A percentile compares a stretch with the other conserved stretches of the same genome.
Evolutionary conservation across 2,329 filamentous ascomycete species (phyloP).

Genomic region (Stachybotrys elegans): DNA sequence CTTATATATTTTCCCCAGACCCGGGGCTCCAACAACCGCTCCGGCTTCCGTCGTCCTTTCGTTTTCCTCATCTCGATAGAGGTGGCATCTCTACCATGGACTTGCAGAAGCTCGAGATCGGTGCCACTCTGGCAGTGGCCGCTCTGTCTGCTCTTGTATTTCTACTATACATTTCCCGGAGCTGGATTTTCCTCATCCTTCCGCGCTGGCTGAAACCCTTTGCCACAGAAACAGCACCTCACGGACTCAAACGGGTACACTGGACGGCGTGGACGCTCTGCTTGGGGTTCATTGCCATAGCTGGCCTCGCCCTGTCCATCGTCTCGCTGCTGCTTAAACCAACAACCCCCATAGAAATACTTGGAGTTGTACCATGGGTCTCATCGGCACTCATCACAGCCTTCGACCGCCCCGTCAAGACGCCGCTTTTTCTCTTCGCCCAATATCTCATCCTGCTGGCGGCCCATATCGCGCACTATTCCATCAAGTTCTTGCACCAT

Average conservation of each 20-base stretch:
- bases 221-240: constrained; percentile 30
- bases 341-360: constrained; percentile 16
- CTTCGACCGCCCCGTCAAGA: constrained; percentile 32
- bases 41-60: too few relatives aligned
- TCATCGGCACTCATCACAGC: constrained; percentile 29
- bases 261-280: constrained; percentile 36
- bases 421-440: constrained; percentile 33
- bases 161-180: constrained; percentile 21
- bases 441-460: constrained; percentile 31
- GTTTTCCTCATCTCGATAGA: too few relatives aligned
- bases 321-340: constrained; percentile 23
- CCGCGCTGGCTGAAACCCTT: constrained; percentile 39
- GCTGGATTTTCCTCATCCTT: constrained; percentile 19
- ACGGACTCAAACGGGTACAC: constrained; percentile 15
- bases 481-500: constrained; percentile 22
- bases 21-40: too few relatives aligned
- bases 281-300: constrained; percentile 25
- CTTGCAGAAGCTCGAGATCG: too few relatives aligned
- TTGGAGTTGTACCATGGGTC: constrained; percentile 36
- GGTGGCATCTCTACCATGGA: too few relatives aligned
- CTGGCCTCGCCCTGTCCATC: constrained; percentile 29
- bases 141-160: constrained; percentile 21
- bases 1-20: too few relatives aligned
- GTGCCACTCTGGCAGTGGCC: constrained; percentile 15
- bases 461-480: constrained; percentile 23